These are phyloP conservation scores for Paecilomyces niveus DNA, from an alignment of 2,329 filamentous ascomycete species.

Conservation along the genomic window DNA sequence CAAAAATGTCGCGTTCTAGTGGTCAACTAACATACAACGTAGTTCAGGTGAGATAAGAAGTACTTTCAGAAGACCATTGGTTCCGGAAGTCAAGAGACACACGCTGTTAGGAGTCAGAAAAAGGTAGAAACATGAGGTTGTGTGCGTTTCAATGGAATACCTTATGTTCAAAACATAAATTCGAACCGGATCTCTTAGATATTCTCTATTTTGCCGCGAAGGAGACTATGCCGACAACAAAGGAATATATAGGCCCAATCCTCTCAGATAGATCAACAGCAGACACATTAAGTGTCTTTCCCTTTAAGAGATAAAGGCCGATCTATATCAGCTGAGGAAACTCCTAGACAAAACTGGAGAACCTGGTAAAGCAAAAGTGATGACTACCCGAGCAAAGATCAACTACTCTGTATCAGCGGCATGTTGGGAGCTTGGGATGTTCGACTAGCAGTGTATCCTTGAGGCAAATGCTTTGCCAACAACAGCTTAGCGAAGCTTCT, in stretches of 20 bases:
- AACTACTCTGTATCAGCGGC: not conserved
- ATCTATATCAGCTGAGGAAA: not conserved
- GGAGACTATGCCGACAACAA: no score
- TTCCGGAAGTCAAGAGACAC: no score
- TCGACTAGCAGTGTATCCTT: not conserved
- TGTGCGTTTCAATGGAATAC: no score
- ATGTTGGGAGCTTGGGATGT: not conserved
- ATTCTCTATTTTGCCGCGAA: no score
- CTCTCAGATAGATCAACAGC: not conserved
- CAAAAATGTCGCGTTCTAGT: not conserved
- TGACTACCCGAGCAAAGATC: not conserved
- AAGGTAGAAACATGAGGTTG: no score
- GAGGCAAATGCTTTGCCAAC: not conserved
- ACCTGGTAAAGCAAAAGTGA: not conserved
- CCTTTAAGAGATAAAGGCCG: not conserved
- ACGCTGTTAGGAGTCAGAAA: no score
- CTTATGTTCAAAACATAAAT: no score
- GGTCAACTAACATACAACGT: not conserved
- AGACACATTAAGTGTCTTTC: not conserved
- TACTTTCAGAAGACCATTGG: no score
- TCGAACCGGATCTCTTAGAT: no score
- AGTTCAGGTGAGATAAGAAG: not conserved
- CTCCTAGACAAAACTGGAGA: not conserved
- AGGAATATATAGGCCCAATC: no score
- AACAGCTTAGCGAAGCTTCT: not conserved